Base-by-base conservation (phyloP, 2,329 filamentous ascomycete species). In the Aotearoamyces nothofagi region DNA sequence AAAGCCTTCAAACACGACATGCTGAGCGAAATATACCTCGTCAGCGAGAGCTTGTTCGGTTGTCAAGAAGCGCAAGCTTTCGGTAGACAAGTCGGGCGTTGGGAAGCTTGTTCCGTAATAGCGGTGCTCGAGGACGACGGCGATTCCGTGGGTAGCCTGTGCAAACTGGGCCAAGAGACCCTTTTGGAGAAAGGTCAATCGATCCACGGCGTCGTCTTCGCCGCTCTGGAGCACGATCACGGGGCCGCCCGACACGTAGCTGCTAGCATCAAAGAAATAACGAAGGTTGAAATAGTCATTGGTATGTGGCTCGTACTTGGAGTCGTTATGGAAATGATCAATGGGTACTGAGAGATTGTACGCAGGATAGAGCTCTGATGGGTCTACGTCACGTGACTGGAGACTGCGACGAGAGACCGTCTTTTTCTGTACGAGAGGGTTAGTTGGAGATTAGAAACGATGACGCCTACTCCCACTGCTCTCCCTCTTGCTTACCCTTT, bases 31-130 rank as follows among this genome's bases (percentile, higher is more conserved):
- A 52, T 81, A 92, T 2, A 72, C 79, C 24, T 75, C 71, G 48
- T 92, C 83, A 5, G 81, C 82, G 22, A 92, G 49, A 0, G 82
- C 73, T 50, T 92, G 83, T 41, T 86, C 78, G 0, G 82, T 90
- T 1, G 79, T 77, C 44, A 92, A 57, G 57, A 90, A 92, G 3
- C 83, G 74, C 38, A 92, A 54, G 41, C 69, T 86, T 46, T 78
- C 56, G 0, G 70, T 75, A 1, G 65, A 65, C 12, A 87, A 59
- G 43, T 86, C 65, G 1, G 61, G 49, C 0, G 69, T 67, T 0
- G 82, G 81, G 31, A 76, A 73, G 47, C 78, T 86, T 9, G 61
- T 63, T 32, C 83, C 83, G 46, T 92, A 92, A 59, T 92, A 92
- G 16, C 83, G 70, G 46, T 92, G 83, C 55, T 92, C 83, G 3